Evolutionary conservation across 139 green algal genomes (phyloP).

Genomic region (Trebouxia sp.): DNA sequence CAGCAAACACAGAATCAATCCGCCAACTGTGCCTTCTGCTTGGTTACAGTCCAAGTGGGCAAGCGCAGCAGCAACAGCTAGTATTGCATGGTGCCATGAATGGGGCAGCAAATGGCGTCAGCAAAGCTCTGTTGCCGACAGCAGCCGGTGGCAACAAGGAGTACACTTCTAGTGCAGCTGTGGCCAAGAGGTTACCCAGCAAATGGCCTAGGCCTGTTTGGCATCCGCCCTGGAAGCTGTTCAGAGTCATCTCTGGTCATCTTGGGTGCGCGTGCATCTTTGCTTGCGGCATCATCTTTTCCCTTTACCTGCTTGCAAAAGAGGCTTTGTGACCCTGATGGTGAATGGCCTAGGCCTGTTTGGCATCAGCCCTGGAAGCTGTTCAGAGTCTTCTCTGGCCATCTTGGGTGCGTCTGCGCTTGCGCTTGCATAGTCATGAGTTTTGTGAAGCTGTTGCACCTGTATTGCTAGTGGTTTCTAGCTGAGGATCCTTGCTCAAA

Average conservation of each 20-base stretch:
- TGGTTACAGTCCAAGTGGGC: neutral
- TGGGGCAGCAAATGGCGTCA: neutral
- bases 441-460: too few species aligned
- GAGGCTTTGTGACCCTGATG: neutral
- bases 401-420: too few species aligned
- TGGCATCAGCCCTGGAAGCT: neutral
- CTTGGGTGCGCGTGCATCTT: constrained; percentile 74
- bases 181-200: constrained; percentile 75
- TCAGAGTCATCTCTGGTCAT: constrained; percentile 95
- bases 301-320: neutral
- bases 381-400: neutral
- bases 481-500: too few species aligned
- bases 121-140: constrained; percentile 44
- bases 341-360: neutral
- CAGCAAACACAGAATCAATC: neutral
- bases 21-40: neutral
- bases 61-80: constrained; percentile 22
- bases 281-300: neutral
- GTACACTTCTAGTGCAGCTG: constrained; percentile 67
- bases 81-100: constrained; percentile 30
- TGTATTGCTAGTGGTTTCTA: too few species aligned
- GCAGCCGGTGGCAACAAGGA: constrained; percentile 55
- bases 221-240: constrained; percentile 95
- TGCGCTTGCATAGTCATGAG: too few species aligned
- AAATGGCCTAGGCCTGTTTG: constrained; percentile 93